These are phyloP conservation scores for Botrytis aclada DNA, from an alignment of 2,329 filamentous ascomycete species.

Conservation along the genomic window DNA sequence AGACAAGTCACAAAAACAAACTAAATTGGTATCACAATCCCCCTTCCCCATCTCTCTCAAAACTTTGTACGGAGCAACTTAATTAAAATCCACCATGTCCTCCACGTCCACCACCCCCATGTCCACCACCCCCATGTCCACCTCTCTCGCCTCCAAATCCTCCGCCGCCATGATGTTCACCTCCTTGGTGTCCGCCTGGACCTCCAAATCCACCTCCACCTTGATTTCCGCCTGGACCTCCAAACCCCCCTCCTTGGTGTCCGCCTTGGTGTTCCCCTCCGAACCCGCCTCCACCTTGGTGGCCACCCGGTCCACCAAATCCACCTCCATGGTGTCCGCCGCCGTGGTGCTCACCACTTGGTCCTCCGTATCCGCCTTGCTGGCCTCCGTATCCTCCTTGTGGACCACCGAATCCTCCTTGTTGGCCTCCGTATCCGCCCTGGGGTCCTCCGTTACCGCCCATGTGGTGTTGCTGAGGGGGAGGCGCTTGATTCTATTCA, in stretches of 20 bases:
- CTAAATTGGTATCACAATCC: conserved; percentile 8
- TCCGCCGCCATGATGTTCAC: not conserved
- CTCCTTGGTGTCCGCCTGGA: not conserved
- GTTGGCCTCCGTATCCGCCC: not conserved
- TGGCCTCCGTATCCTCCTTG: not conserved
- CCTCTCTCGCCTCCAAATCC: not conserved
- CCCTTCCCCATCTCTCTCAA: too few relatives aligned
- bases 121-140: not conserved
- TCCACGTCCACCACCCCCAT: not conserved
- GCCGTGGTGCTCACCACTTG: not conserved
- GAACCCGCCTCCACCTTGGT: not conserved
- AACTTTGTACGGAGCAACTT: too few relatives aligned
- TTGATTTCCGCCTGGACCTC: not conserved
- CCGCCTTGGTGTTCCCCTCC: not conserved
- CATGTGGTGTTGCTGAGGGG: not conserved
- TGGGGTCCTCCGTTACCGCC: not conserved
- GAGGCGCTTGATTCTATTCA: not conserved
- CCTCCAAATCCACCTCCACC: not conserved
- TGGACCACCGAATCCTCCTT: not conserved
- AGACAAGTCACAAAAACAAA: not conserved
- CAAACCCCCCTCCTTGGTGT: not conserved
- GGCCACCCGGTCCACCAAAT: not conserved
- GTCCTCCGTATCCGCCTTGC: not conserved
- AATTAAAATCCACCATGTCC: not conserved
- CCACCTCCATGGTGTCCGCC: not conserved